Evolutionary conservation across 805 yeast genomes (phyloP).

Genomic region (Sugiyamaella smithiae): DNA sequence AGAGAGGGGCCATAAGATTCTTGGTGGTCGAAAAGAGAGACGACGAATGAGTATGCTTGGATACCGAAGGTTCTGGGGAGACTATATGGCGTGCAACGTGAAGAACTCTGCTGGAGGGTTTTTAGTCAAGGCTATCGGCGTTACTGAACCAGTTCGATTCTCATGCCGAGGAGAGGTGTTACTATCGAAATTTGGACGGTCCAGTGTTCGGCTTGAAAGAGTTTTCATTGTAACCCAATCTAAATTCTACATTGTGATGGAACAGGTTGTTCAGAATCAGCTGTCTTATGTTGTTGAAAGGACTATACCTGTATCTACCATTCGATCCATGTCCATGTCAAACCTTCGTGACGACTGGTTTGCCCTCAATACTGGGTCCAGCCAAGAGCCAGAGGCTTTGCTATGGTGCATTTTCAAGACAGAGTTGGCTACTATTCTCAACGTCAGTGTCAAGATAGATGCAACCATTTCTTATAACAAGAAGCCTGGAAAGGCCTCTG

Average conservation of each 20-base stretch:
- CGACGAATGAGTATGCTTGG: slow-evolving; percentile 85
- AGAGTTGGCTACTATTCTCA: slow-evolving; percentile 73
- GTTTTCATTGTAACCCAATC: slow-evolving; percentile 65
- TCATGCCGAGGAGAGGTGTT: slow-evolving; percentile 80
- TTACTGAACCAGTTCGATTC: slow-evolving; percentile 66
- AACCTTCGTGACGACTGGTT: slow-evolving; percentile 90
- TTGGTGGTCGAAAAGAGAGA: slow-evolving; percentile 80
- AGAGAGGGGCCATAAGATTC: slow-evolving; percentile 72
- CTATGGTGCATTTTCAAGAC: slow-evolving; percentile 84
- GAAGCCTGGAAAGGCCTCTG: slow-evolving; percentile 78
- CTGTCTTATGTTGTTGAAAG: slow-evolving; percentile 60
- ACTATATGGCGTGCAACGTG: slow-evolving; percentile 82
- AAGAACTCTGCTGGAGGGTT: slow-evolving; percentile 73
- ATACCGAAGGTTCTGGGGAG: slow-evolving; percentile 89
- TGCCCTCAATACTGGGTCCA: slow-evolving; percentile 58
- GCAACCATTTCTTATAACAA: slow-evolving; percentile 78
- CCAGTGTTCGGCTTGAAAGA: slow-evolving; percentile 74
- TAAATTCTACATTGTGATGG: slow-evolving; percentile 67
- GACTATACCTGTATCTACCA: slow-evolving; percentile 55
- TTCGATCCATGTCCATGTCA: slow-evolving; percentile 65
- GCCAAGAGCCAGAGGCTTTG: slow-evolving; percentile 69
- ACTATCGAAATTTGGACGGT: slow-evolving; percentile 86
- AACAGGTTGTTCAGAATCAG: slow-evolving; percentile 62
- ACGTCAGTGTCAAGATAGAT: slow-evolving; percentile 62
- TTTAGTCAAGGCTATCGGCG: slow-evolving; percentile 64